phyloP scores from a whole-genome alignment of 192 early-diverging fungal species.

The Coemansia reversa region DNA sequence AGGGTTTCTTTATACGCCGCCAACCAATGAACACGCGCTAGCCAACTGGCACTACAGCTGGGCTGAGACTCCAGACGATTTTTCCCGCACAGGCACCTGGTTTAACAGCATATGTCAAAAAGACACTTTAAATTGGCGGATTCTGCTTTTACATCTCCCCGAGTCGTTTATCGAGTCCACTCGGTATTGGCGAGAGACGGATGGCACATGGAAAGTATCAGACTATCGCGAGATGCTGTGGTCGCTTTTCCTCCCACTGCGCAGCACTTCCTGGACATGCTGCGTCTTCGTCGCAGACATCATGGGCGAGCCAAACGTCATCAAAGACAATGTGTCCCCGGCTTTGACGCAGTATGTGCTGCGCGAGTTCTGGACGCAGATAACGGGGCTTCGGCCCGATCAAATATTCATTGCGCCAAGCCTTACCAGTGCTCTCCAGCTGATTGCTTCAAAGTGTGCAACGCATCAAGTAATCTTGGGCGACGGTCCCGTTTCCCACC shows the following conservation, averaged over 20 bases:
- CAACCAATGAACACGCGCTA: constrained; percentile 2
- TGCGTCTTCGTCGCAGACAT: constrained; percentile 45
- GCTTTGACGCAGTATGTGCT: constrained; percentile 42
- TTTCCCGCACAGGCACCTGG: constrained; percentile 36
- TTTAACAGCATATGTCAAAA: constrained; percentile 17
- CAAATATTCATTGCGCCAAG: constrained; percentile 42
- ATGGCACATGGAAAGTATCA: constrained; percentile 14
- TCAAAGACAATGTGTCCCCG: constrained; percentile 34
- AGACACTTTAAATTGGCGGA: constrained; percentile 11
- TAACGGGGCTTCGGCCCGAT: constrained; percentile 26
- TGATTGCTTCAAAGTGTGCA: constrained; percentile 28
- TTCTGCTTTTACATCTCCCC: constrained; percentile 45
- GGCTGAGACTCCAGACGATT: constrained; percentile 43
- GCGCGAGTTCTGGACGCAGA: constrained; percentile 49
- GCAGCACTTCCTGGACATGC: constrained; percentile 26
- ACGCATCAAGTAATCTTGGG: constrained; percentile 5
- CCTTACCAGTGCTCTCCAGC: constrained; percentile 29
- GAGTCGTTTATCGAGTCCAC: constrained; percentile 30
- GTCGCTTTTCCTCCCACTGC: constrained; percentile 37
- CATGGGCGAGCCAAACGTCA: constrained; percentile 30
- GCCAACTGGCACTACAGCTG: constrained; percentile 47
- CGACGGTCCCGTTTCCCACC: background rate
- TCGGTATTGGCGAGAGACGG: constrained; percentile 16
- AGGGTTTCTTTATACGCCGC: constrained; percentile 27
- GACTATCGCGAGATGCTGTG: constrained; percentile 46